Evolutionary conservation across 371 early-diverging fungal species (phyloP).

Genomic region (Rhizopus microsporus): DNA sequence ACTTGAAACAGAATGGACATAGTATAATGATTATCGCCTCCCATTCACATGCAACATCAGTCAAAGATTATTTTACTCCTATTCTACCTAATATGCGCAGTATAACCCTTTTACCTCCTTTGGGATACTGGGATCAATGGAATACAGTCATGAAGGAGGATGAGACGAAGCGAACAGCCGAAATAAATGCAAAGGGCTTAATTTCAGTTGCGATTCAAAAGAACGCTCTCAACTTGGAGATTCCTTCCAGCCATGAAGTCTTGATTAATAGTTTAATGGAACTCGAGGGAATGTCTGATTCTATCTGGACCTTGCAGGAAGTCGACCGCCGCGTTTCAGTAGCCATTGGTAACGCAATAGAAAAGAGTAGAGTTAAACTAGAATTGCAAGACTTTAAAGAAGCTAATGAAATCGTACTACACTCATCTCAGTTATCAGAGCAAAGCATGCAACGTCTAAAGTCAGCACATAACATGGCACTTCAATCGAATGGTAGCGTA

Average conservation of each 20-base stretch:
- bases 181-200: conserved; percentile 52
- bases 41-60: conserved; percentile 31
- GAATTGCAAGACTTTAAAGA: conserved; percentile 28
- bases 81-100: conserved; percentile 29
- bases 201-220: conserved; percentile 30
- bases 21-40: conserved; percentile 46
- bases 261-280: conserved; percentile 11
- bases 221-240: conserved; percentile 8
- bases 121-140: conserved; percentile 24
- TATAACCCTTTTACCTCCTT: conserved; percentile 25
- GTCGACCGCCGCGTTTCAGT: conserved; percentile 38
- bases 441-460: conserved; percentile 16
- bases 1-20: conserved; percentile 49
- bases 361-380: conserved; percentile 15
- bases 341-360: conserved; percentile 40
- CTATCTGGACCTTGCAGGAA: conserved; percentile 36
- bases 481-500: conserved; percentile 16
- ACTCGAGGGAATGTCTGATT: conserved; percentile 31
- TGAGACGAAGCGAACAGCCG: conserved; percentile 34
- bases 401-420: conserved; percentile 27
- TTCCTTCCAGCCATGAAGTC: conserved; percentile 5
- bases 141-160: conserved; percentile 32
- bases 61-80: conserved; percentile 9
- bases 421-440: conserved; percentile 10
- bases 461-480: not conserved